Percentiles rank a stretch among this genome's conserved stretches.
These are phyloP conservation scores for Ogataea minuta DNA, from an alignment of 805 yeast species.

Conservation along the genomic window DNA sequence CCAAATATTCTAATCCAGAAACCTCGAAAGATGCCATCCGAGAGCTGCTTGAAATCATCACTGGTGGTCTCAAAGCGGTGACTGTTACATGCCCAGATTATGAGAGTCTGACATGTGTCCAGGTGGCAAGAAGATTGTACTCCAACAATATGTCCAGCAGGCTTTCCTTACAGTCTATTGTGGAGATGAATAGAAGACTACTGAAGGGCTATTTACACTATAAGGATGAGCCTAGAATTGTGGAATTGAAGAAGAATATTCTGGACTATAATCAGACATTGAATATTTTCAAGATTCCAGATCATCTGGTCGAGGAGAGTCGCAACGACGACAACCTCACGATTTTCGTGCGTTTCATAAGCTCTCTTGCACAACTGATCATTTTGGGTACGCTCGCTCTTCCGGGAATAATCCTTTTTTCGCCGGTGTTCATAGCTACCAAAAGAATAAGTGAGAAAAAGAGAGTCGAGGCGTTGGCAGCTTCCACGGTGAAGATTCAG, in stretches of 20 bases:
- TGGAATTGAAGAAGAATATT: slow-evolving; percentile 59
- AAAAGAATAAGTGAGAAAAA: slow-evolving; percentile 70
- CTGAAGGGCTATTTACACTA: slow-evolving; percentile 77
- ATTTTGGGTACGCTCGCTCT: slow-evolving; percentile 62
- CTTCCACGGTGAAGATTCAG: slow-evolving; percentile 83
- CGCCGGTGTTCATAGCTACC: slow-evolving; percentile 83
- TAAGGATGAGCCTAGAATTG: slow-evolving; percentile 67
- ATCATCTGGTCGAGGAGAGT: slow-evolving; percentile 55
- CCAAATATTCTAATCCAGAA: slow-evolving; percentile 55
- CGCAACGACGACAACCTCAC: slow-evolving; percentile 24
- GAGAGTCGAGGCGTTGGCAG: slow-evolving; percentile 76
- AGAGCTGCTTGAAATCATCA: slow-evolving; percentile 64
- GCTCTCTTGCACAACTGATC: slow-evolving; percentile 44
- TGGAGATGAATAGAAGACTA: slow-evolving; percentile 88
- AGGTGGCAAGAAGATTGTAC: slow-evolving; percentile 88
- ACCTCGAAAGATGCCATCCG: slow-evolving; percentile 72
- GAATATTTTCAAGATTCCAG: slow-evolving; percentile 49
- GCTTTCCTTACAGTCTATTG: slow-evolving; percentile 76
- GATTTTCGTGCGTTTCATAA: slow-evolving; percentile 25
- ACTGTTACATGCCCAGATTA: slow-evolving; percentile 87
- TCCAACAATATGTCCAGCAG: slow-evolving; percentile 68
- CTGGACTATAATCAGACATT: slow-evolving; percentile 64
- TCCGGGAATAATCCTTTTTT: slow-evolving; percentile 85
- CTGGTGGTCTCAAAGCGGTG: slow-evolving; percentile 75
- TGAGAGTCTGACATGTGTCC: slow-evolving; percentile 85